phyloP scores from a whole-genome alignment of 2,329 filamentous ascomycete genomes.

The Drechslera avenae region DNA sequence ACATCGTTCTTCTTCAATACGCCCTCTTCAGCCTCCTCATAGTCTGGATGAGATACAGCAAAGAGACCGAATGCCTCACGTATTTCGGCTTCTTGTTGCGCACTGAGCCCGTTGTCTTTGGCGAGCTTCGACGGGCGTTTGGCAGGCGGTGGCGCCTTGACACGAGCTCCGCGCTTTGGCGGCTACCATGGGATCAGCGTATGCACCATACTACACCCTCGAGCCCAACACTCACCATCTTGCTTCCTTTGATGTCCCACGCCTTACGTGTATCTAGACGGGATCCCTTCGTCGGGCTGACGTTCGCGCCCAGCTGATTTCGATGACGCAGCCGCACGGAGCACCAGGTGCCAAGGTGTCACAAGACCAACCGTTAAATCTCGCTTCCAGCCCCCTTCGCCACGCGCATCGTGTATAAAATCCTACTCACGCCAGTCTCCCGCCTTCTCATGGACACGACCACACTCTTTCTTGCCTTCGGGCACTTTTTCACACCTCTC shows the following conservation, averaged over 20 bases:
- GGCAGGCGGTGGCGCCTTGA: slow-evolving; percentile 22
- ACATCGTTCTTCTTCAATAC: slow-evolving; percentile 53
- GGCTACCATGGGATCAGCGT: slow-evolving; percentile 27
- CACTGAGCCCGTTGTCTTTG: slow-evolving; percentile 85
- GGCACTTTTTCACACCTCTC: too few species aligned
- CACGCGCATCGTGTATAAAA: not conserved
- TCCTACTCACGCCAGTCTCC: not conserved
- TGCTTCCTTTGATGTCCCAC: too few species aligned
- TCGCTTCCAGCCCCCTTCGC: slow-evolving; percentile 3
- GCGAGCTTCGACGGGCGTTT: slow-evolving; percentile 82
- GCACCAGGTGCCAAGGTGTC: slow-evolving; percentile 4
- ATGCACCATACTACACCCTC: not conserved
- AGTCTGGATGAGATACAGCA: slow-evolving; percentile 56
- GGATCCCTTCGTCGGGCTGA: slow-evolving; percentile 1
- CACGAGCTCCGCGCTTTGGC: slow-evolving; percentile 34
- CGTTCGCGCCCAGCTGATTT: slow-evolving; percentile 9
- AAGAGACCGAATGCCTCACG: slow-evolving; percentile 89
- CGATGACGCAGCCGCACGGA: slow-evolving; percentile 26
- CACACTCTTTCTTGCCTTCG: too few species aligned
- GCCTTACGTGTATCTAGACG: not conserved
- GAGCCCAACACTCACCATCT: slow-evolving; percentile 23
- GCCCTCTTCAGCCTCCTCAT: slow-evolving; percentile 67
- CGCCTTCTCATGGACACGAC: not conserved
- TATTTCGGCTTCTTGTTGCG: slow-evolving; percentile 86
- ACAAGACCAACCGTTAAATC: slow-evolving; percentile 7